A percentile compares a stretch with the other conserved stretches of the same genome.
These are phyloP conservation scores for Fusarium sp. DNA, from an alignment of 2,329 filamentous ascomycete genomes.

Conservation along the genomic window DNA sequence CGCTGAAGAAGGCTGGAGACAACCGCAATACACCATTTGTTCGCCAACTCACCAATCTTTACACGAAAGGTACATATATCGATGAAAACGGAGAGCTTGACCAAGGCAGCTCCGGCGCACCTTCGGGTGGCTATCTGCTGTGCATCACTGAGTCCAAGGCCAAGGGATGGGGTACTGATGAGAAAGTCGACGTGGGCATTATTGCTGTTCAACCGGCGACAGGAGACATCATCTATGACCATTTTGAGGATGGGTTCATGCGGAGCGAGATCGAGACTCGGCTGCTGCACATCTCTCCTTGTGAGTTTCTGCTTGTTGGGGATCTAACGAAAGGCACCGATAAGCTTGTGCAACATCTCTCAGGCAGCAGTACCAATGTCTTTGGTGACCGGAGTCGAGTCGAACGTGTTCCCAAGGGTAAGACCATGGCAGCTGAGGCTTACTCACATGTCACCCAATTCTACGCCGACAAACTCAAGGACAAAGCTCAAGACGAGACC, in stretches of 20 bases:
- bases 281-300: constrained; percentile 94
- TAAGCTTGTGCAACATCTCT: constrained; percentile 90
- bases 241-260: constrained; percentile 98
- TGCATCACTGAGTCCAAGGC: constrained; percentile 90
- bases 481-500: constrained; percentile 66
- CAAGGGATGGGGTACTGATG: constrained; percentile 85
- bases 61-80: constrained; percentile 98
- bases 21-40: constrained; percentile 94
- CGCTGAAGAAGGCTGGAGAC: constrained; percentile 93
- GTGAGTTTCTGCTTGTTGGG: constrained; percentile 93
- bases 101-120: constrained; percentile 59
- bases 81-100: constrained; percentile 90
- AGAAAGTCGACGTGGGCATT: constrained; percentile 92
- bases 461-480: constrained; percentile 87
- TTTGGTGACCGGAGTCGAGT: constrained; percentile 92
- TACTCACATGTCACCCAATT: constrained; percentile 93
- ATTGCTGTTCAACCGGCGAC: constrained; percentile 96
- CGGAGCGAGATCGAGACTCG: constrained; percentile 94
- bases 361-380: constrained; percentile 88
- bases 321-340: constrained; percentile 91
- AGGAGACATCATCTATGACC: constrained; percentile 94
- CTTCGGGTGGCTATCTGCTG: constrained; percentile 86
- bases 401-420: constrained; percentile 80
- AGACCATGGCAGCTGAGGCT: constrained; percentile 85
- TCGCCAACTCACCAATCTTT: constrained; percentile 93